phyloP scores from a whole-genome alignment of 208 protist genomes.

The Leishmania martiniquensis region DNA sequence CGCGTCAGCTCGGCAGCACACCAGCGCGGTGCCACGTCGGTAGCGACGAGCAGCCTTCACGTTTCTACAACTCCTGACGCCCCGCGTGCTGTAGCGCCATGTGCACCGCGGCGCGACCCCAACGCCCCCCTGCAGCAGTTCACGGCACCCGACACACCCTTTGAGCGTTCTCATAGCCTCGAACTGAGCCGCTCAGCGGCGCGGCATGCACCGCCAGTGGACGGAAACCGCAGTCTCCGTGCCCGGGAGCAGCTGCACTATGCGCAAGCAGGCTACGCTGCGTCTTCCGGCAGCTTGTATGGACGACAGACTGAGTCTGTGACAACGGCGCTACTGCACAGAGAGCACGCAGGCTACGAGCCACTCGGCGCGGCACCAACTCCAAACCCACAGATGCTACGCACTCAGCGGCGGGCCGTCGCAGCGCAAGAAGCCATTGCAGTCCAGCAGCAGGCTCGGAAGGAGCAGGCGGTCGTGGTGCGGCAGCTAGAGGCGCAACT shows the following conservation, averaged over 20 bases:
- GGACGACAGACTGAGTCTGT: background rate
- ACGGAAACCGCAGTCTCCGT: background rate
- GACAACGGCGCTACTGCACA: background rate
- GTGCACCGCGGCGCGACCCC: conserved; percentile 6
- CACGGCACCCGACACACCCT: background rate
- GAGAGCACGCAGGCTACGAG: background rate
- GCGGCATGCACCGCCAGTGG: background rate
- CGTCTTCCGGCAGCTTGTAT: conserved; percentile 1
- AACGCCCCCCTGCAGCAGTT: conserved; percentile 1
- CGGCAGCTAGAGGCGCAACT: conserved; percentile 62
- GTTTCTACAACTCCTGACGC: background rate
- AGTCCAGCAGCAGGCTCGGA: conserved; percentile 31
- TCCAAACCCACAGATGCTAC: background rate
- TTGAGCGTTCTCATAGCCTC: background rate
- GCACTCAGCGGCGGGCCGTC: conserved; percentile 14
- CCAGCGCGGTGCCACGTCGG: background rate
- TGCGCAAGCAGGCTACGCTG: conserved; percentile 6
- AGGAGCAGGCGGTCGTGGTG: conserved; percentile 24
- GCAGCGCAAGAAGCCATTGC: conserved; percentile 26
- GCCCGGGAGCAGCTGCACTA: conserved; percentile 18
- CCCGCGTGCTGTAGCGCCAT: background rate
- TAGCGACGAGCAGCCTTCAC: conserved; percentile 8
- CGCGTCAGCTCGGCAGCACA: conserved; percentile 13
- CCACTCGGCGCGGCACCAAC: background rate
- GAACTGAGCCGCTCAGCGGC: conserved; percentile 1